Evolutionary conservation across 2,329 filamentous ascomycete genomes (phyloP).

Genomic region (Fusarium irregulare): DNA sequence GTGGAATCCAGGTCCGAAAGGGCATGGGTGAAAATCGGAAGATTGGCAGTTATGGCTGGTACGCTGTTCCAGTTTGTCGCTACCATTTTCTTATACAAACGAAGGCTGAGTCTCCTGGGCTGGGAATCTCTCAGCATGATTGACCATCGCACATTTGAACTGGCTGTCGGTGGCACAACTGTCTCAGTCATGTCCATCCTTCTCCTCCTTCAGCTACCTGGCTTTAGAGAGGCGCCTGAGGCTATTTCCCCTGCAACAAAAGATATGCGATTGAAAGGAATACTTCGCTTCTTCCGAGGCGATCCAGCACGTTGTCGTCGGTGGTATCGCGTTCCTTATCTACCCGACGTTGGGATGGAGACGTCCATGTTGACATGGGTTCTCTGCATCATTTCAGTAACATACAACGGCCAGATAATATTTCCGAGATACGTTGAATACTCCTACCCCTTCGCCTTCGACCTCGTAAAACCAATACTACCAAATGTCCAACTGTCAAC

Average conservation of each 20-base stretch:
- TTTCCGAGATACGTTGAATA: not conserved
- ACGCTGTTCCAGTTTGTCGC: conserved; percentile 16
- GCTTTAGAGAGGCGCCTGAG: not conserved
- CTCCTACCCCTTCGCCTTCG: not conserved
- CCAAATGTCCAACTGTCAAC: not conserved
- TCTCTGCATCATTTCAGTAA: not conserved
- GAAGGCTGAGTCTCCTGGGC: not conserved
- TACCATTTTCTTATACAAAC: conserved; percentile 16
- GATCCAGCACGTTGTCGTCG: conserved; percentile 3
- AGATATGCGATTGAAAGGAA: not conserved
- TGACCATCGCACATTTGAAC: conserved; percentile 23
- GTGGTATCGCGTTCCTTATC: conserved; percentile 11
- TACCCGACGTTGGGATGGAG: not conserved
- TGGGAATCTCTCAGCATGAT: conserved; percentile 8
- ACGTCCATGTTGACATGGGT: not conserved
- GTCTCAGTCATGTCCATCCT: conserved; percentile 11
- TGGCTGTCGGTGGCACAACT: conserved; percentile 7
- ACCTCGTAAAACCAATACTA: accelerated
- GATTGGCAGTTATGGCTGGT: not conserved
- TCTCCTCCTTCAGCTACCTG: conserved; percentile 14
- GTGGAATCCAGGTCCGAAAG: not conserved
- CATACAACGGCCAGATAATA: conserved; percentile 1
- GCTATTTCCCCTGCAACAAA: not conserved
- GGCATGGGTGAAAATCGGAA: conserved; percentile 2
- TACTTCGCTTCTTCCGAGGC: conserved; percentile 10